Percentiles rank a stretch among this genome's conserved stretches.
Conservation (phyloP, 768 basidiomycete genomes). For the Brasilioporus rufonigricans region DNA sequence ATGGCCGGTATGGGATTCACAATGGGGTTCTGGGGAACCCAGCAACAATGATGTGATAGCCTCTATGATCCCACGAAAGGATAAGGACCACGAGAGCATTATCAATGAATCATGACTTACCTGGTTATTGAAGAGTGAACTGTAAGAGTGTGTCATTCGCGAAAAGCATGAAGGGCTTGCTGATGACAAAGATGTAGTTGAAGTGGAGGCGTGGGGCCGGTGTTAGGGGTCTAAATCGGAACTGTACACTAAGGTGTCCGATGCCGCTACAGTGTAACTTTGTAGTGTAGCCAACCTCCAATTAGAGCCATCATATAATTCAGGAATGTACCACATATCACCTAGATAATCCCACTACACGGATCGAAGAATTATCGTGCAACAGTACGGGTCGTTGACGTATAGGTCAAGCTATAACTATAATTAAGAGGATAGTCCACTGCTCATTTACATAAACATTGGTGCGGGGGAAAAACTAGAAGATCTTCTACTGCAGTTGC, state of each 20-base stretch:
- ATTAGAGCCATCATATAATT: neutral
- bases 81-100: neutral
- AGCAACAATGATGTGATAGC: slow-evolving; percentile 8
- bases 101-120: neutral
- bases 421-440: neutral
- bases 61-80: neutral
- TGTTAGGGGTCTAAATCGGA: slow-evolving; percentile 10
- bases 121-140: neutral
- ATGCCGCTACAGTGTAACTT: no score
- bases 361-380: neutral
- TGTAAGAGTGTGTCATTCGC: neutral
- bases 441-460: no score
- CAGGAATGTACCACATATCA: neutral
- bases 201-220: no score
- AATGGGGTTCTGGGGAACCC: neutral
- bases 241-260: no score
- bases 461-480: neutral
- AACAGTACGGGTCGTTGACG: neutral
- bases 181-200: no score
- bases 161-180: neutral
- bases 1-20: neutral
- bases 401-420: neutral
- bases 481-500: slow-evolving; percentile 20
- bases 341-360: no score
- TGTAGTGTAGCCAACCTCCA: no score